Conservation (phyloP, 768 basidiomycete genomes). For the Hygrophoropsis aurantiaca region DNA sequence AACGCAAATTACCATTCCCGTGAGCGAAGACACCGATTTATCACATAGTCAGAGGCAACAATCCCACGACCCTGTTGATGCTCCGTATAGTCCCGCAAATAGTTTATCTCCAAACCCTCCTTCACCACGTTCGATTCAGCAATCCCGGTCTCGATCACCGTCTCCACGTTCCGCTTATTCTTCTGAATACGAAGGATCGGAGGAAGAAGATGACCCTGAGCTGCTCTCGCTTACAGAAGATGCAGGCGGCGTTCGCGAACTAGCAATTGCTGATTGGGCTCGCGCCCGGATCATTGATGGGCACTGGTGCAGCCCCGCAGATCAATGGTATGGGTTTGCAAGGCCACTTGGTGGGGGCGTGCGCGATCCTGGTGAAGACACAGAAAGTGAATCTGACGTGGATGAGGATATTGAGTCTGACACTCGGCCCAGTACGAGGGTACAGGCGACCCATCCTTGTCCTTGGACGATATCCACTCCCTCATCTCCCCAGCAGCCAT, state of each 20-base stretch:
- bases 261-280: constrained; percentile 74
- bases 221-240: constrained; percentile 46
- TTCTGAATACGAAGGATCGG: constrained; percentile 34
- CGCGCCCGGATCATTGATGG: constrained; percentile 72
- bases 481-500: constrained; percentile 12
- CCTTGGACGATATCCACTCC: constrained; percentile 52
- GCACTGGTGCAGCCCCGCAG: constrained; percentile 73
- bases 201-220: constrained; percentile 46
- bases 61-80: constrained; percentile 4
- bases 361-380: constrained; percentile 22
- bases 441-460: constrained; percentile 49
- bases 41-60: constrained; percentile 1
- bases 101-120: constrained; percentile 26
- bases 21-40: not conserved
- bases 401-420: constrained; percentile 19
- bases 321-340: constrained; percentile 58
- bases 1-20: constrained; percentile 3
- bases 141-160: constrained; percentile 28
- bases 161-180: constrained; percentile 26
- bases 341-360: constrained; percentile 38
- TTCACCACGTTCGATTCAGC: constrained; percentile 22
- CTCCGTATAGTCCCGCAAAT: constrained; percentile 16
- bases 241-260: constrained; percentile 42
- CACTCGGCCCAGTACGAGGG: constrained; percentile 17
- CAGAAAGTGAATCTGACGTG: constrained; percentile 25